Evolutionary conservation across 2,329 filamentous ascomycete genomes (phyloP).

Genomic region (Phialocephala subalpina): DNA sequence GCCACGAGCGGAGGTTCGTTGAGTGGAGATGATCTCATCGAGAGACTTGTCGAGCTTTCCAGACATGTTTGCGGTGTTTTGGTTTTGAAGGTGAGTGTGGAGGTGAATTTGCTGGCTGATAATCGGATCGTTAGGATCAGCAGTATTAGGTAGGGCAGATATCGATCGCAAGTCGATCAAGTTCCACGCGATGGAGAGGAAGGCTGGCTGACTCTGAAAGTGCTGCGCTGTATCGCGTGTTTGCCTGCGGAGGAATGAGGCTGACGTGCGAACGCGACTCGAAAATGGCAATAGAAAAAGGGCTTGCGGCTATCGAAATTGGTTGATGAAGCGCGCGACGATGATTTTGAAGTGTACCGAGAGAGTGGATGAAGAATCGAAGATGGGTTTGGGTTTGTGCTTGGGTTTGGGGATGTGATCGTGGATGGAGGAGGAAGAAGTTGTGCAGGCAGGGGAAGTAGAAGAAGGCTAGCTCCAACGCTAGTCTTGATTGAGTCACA

Average conservation of each 20-base stretch:
- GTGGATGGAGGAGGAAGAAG: slow-evolving; percentile 17
- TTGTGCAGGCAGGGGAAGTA: slow-evolving; percentile 9
- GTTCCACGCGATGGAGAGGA: slow-evolving; percentile 33
- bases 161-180: slow-evolving; percentile 37
- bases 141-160: slow-evolving; percentile 36
- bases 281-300: slow-evolving; percentile 35
- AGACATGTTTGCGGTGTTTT: slow-evolving; percentile 71
- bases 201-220: slow-evolving; percentile 40
- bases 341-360: slow-evolving; percentile 19
- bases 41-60: slow-evolving; percentile 97
- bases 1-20: slow-evolving; percentile 43
- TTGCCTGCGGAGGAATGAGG: slow-evolving; percentile 34
- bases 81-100: slow-evolving; percentile 34
- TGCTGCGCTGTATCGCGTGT: slow-evolving; percentile 37
- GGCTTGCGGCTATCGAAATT: slow-evolving; percentile 38
- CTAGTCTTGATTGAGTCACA: slow-evolving; percentile 14
- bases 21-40: slow-evolving; percentile 91
- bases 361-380: slow-evolving; percentile 33
- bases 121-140: slow-evolving; percentile 43
- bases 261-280: slow-evolving; percentile 37
- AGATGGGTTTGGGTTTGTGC: slow-evolving; percentile 21
- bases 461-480: background rate
- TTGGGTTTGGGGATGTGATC: slow-evolving; percentile 17
- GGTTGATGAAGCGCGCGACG: slow-evolving; percentile 35
- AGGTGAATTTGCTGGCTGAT: slow-evolving; percentile 36